phyloP scores from a whole-genome alignment of 306 rosid genomes.

The Castanea mollissima region DNA sequence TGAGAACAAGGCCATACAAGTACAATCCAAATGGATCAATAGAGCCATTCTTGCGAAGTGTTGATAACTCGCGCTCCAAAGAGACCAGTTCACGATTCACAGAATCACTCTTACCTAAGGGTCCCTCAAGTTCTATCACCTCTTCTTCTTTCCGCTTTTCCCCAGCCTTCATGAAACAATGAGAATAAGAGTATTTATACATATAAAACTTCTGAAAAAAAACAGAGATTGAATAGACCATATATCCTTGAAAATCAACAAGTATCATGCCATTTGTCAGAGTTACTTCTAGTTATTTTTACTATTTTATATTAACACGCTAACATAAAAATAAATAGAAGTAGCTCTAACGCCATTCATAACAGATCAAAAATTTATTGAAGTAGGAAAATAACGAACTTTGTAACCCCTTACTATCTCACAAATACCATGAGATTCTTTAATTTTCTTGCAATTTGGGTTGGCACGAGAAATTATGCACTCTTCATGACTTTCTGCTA shows the following conservation, averaged over 20 bases:
- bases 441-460: background rate
- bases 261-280: background rate
- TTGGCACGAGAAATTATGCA: background rate
- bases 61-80: constrained; percentile 81
- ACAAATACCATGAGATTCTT: background rate
- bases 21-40: constrained; percentile 85
- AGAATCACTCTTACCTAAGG: constrained; percentile 76
- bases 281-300: no score
- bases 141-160: constrained; percentile 99
- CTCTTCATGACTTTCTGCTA: background rate
- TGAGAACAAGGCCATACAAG: constrained; percentile 87
- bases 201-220: background rate
- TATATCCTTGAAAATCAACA: background rate
- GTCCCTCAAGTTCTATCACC: constrained; percentile 94
- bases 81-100: constrained; percentile 76
- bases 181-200: background rate
- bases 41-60: constrained; percentile 66
- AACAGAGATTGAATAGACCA: background rate
- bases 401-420: background rate
- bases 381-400: background rate
- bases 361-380: background rate
- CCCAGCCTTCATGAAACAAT: constrained; percentile 65
- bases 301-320: no score
- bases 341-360: background rate
- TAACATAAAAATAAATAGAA: no score